Evolutionary conservation across 441 rosid genomes (phyloP), one percentile per base, ranked within the genome.

Genomic region (Syzygium syzygioides): DNA sequence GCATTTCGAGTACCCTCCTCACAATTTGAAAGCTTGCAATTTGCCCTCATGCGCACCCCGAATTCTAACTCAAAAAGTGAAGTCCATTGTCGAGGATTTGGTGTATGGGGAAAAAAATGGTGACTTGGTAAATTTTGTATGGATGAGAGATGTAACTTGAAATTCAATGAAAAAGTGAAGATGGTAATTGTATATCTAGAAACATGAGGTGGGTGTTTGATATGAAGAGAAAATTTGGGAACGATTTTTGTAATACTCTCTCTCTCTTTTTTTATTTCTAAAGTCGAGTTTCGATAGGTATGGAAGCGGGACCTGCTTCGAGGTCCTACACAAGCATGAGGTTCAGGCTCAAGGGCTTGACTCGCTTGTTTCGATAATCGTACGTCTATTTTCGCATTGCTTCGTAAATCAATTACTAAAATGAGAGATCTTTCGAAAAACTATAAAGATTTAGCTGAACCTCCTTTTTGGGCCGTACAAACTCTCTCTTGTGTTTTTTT

Each of bases 1-100:
- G 15, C 32, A 64, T 14, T 71, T 71, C 50, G 2, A 37, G 13
- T 12, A 71, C 83, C 37, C 52, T 71, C 52, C 52, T 71, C 52
- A 20, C n/a, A 6, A 71, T 57, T 57, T 57, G 62, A 25, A 57
- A 25, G 28, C n/a, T 57, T 25, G 28, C 62, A 10, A 57, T 57
- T 57, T 5, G n/a, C 62, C 62, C 5, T 57, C 14, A 25, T 0
- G 1, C 1, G 1, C 50, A 2, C n/a, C 28, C n/a, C 50, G 14
- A 20, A 25, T 71, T 1, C 14, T 20, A 23, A 37, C 83, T 37
- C n/a, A 7, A 12, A 6, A 71, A 37, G 28, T 37, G 83, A 37
- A 71, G 52, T 11, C 1, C 48, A 4, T 20, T 3, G 5, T 71
- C 5, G 5, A 37, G n/a, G 52, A 5, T 71, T 20, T 9, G 1